Evolutionary conservation across 208 protist genomes (phyloP), one percentile per base, ranked within the genome.

Genomic region (Trypanosoma melophagium): DNA sequence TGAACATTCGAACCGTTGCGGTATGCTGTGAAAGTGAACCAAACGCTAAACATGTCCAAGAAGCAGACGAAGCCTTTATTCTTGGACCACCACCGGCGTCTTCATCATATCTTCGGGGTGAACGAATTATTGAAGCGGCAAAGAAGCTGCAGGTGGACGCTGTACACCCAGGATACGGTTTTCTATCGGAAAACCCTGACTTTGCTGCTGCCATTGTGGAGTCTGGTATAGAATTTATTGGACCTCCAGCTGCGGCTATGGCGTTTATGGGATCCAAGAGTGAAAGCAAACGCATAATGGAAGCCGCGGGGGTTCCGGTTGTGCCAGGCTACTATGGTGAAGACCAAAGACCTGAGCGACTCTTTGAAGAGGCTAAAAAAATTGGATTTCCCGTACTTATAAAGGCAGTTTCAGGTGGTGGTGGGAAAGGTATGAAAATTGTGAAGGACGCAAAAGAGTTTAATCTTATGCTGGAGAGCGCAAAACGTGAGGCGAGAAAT

Each of bases 151-250:
- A 89, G 2, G 93, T 88, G 66, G 83, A 98, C 69, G 97, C 96
- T 3, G 91, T 99, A 53, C 97, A 99, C 74, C 97, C 97, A 13
- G 98, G 98, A 47, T 99, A 99, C 71, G 98, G 98, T 28, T 99
- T 99, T 81, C 87, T 99, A 9, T 98, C 94, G 5, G 98, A 99
- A 80, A 99, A 98, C 77, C 82, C 86, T 16, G 76, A 63, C 25
- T 98, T 98, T 78, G 90, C 92, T 1, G 65, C 86, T n/a, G 57
- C 71, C 14, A 85, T 96, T 59, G 78, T 84, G 69, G 73, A 81
- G 14, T 72, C 82, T 16, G 81, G 84, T 47, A 72, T 99, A 56
- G 65, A 89, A 19, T 99, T 99, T 75, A 95, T 99, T 22, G 97
- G 98, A 14, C 97, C 98, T 7, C 84, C 90, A 14, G 69, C 93